Evolutionary conservation across 164 flowering plant genomes (phyloP), one percentile per base, ranked within the genome.

Genomic region (Annona cherimola): DNA sequence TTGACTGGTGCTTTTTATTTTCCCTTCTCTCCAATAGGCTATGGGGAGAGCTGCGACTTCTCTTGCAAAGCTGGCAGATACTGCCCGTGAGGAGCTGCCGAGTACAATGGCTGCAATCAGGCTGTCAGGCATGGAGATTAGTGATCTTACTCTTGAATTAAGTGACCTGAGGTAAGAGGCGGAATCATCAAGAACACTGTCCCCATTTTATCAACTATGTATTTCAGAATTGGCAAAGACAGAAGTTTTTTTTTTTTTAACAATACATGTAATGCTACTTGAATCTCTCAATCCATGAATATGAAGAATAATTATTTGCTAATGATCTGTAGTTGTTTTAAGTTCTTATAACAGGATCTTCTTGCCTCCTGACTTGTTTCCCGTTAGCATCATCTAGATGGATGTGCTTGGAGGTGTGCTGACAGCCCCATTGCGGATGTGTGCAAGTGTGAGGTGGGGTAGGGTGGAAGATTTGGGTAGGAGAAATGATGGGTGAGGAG

Each of bases 71-170:
- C 80, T 94, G 73, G 93, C 97, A 68, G 98, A 94, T 81, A 86
- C 92, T 74, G 93, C 93, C 65, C 83, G 89, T 6, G 92, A 91
- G 74, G 98, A 94, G 81, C 90, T 94, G 40, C 97, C 98, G 5
- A 84, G 93, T 72, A 94, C 98, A 64, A 91, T 94, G 98, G 89
- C 97, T 74, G 98, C 98, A 19, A 79, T 91, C 72, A 87, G 97
- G 86, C 88, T 91, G 45, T 90, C 98, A 18, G 91, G 96, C 72
- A 91, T 94, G 97, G 98, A 94, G 76, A 88, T 91, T 70, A 90
- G 98, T 77, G 98, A 94, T 81, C 96, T 94, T 72, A 94, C 94
- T 42, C 80, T 94, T 26, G 98, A 91, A 79, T 73, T 94, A 60
- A 94, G 90, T 82, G 98, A 92, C 77, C 81, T 94, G 71, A 91